Evolutionary conservation across 2,329 filamentous ascomycete species (phyloP).

Genomic region (Trichoderma sp.): DNA sequence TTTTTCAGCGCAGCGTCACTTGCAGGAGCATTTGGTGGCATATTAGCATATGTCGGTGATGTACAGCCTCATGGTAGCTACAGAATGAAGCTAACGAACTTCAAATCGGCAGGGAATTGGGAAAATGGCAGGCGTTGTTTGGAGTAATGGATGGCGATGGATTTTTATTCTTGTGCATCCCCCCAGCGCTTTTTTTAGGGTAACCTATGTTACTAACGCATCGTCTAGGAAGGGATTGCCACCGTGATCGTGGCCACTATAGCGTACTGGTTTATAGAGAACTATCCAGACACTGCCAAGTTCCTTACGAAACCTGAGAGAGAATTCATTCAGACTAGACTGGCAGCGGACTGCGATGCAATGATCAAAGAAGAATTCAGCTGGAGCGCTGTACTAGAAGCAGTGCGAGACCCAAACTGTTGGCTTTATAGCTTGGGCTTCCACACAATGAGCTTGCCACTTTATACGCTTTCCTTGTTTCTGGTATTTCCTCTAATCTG

Average conservation of each 20-base stretch:
- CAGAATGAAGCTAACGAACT: background rate
- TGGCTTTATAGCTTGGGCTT: conserved; percentile 71
- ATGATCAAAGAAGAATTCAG: conserved; percentile 65
- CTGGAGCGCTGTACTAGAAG: conserved; percentile 63
- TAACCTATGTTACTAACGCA: background rate
- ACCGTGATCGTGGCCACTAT: conserved; percentile 50
- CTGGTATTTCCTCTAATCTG: conserved; percentile 28
- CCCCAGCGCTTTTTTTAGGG: conserved; percentile 19
- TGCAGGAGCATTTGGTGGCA: conserved; percentile 56
- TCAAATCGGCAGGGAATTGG: conserved; percentile 46
- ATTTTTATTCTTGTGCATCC: conserved; percentile 56
- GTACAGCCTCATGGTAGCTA: background rate
- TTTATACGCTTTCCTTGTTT: conserved; percentile 56
- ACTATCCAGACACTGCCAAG: conserved; percentile 58
- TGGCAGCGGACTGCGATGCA: conserved; percentile 67
- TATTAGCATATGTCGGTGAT: conserved; percentile 49
- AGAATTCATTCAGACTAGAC: conserved; percentile 56
- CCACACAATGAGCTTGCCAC: conserved; percentile 66
- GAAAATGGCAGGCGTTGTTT: conserved; percentile 51
- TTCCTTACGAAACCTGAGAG: conserved; percentile 57
- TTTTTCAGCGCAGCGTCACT: conserved; percentile 56
- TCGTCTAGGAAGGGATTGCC: conserved; percentile 49
- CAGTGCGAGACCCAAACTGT: conserved; percentile 65
- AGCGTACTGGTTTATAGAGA: conserved; percentile 61
- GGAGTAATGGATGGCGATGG: conserved; percentile 54